These are phyloP conservation scores for Clonostachys sp. DNA, from an alignment of 2,329 filamentous ascomycete species.

Conservation along the genomic window DNA sequence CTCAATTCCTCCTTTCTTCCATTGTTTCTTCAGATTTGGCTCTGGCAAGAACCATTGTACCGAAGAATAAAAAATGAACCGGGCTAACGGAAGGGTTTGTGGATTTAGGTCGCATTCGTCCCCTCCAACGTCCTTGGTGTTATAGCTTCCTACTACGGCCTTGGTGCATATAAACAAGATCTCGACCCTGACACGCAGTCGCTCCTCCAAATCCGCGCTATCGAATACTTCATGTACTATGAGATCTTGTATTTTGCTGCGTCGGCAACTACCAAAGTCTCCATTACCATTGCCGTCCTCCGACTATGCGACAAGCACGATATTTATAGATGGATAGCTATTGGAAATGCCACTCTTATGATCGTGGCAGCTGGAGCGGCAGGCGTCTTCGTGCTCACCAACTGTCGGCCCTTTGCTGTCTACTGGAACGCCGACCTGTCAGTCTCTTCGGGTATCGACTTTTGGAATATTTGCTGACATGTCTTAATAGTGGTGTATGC, in stretches of 20 bases:
- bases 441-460: neutral
- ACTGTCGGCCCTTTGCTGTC: constrained; percentile 10
- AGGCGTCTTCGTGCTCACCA: constrained; percentile 8
- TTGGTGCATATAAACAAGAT: constrained; percentile 1
- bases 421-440: constrained; percentile 10
- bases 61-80: too few relatives aligned
- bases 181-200: neutral
- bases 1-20: too few relatives aligned
- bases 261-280: constrained; percentile 10
- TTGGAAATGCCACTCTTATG: too few relatives aligned
- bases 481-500: neutral
- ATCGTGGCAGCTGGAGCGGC: too few relatives aligned
- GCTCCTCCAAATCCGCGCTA: constrained; percentile 3
- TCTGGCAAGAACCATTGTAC: too few relatives aligned
- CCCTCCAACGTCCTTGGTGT: constrained; percentile 5
- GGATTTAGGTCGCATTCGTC: constrained; percentile 2
- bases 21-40: too few relatives aligned
- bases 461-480: neutral
- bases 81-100: neutral
- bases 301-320: constrained; percentile 4
- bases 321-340: too few relatives aligned
- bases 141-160: constrained; percentile 4
- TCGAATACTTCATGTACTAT: constrained; percentile 8
- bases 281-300: constrained; percentile 12
- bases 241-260: constrained; percentile 11